Evolutionary conservation across 306 rosid species (phyloP), one percentile per base, ranked within the genome.

Genomic region (Sindora glabra): DNA sequence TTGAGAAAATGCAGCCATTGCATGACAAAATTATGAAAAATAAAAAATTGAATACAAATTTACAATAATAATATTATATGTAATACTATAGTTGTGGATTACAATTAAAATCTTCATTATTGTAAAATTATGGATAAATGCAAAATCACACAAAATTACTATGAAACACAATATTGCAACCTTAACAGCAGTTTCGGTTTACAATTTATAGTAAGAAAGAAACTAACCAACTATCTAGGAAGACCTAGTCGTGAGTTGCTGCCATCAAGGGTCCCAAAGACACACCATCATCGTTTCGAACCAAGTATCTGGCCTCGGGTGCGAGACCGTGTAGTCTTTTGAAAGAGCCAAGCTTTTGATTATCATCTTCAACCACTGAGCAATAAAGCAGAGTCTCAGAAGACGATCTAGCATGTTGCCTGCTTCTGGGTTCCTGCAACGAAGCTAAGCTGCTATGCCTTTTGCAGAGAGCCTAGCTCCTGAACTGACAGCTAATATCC

Each of bases 371-470:
- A 8, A 7, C 25, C 2, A 59, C 16, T 2, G 77, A 55, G 52
- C 74, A 81, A 1, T 6, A 29, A 1, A 86, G 74, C 5, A 87
- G 16, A 86, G 84, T 41, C 69, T 23, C 18, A 84, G 84, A 1
- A 87, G 32, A 3, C 89, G 80, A 6, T 87, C 91, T 3, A 87
- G 8, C 88, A 86, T 76, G 18, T 41, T 2, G 0, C 82, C 30
- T 0, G 88, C 83, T 3, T 81, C 56, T 0, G 77, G 66, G 62
- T 87, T 84, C 2, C 8, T 38, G 21, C 74, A 42, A 0, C 68
- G 24, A 49, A 87, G 26, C 24, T 61, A 63, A 0, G 80, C 44
- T 4, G 77, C 81, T 10, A 86, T 81, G 10, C 83, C 75, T 0
- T 56, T 3, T 0, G 84, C 36, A 0, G 90, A 78, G 37, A 86